Base-by-base conservation (phyloP, 306 rosid species). In the peach (Prunus persica) region DNA sequence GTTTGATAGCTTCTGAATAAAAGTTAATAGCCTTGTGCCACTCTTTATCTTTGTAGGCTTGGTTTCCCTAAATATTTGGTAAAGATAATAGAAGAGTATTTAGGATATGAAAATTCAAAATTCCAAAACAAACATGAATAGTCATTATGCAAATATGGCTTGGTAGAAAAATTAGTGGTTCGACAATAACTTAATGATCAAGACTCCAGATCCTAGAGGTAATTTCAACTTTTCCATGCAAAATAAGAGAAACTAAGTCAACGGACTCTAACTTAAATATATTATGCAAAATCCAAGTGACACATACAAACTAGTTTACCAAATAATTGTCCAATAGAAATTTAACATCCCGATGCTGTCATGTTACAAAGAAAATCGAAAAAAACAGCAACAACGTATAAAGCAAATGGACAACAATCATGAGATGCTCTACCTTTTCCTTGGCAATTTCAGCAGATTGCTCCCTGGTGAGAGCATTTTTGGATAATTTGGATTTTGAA, bases 1-100 rank as follows among this genome's bases (percentile, higher is more conserved):
- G 98, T 86, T 92, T 96, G 82, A 96, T 96, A 73, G 99, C 99
- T 73, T 96, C 97, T 3, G 97, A 79, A 77, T 96, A 96, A 64
- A 82, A 93, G 57, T 90, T 89, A 77, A 92, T 83, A 80, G 99
- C 99, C 79, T 85, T 96, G 72, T 91, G 97, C 91, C 93, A 96
- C 82, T 88, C 98, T 82, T 87, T 96, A 62, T 86, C 98, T 86
- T 93, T 96, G 77, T 80, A 92, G 54, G 98, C 99, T 88, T 92
- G 88, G 74, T 96, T 96, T 63, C 99, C 99, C 99, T 96, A 72
- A 73, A 57, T 27, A 73, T 72, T 47, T 56, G 14, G 71, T 46
- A 74, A 75, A 27, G 60, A 27, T 20, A 46, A 38, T 67, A 45
- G 66, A 77, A 3, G 22, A 65, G 15, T 28, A 13, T 43, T 57